Conservation (phyloP, 768 basidiomycete species). For the Botryobasidium botryosum region DNA sequence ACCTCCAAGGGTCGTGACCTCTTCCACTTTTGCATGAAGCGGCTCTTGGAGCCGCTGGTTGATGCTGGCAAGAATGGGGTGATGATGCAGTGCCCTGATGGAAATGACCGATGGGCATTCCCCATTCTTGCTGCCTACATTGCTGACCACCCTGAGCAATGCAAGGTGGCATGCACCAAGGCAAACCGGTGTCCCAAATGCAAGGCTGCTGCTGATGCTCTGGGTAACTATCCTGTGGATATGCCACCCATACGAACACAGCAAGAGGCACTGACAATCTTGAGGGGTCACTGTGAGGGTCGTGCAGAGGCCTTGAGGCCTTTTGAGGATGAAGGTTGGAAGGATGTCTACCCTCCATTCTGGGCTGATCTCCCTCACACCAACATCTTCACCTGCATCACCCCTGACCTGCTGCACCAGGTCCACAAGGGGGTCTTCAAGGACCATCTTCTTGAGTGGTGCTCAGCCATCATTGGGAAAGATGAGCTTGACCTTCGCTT, state of each 20-base stretch:
- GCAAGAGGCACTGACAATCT: constrained; percentile 20
- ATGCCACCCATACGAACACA: background rate
- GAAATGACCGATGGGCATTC: constrained; percentile 17
- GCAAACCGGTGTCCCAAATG: constrained; percentile 10
- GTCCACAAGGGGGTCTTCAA: too few relatives aligned
- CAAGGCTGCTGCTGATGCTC: background rate
- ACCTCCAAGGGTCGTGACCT: too few relatives aligned
- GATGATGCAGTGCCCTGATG: constrained; percentile 24
- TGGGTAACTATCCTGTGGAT: background rate
- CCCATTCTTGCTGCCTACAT: constrained; percentile 24
- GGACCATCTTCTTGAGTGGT: constrained; percentile 25
- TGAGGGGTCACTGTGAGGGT: too few relatives aligned
- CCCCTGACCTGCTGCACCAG: too few relatives aligned
- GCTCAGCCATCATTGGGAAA: constrained; percentile 4
- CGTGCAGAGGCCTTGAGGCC: constrained; percentile 18
- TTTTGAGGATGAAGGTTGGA: constrained; percentile 16
- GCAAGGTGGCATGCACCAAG: constrained; percentile 6
- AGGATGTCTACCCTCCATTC: constrained; percentile 14
- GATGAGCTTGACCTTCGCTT: constrained; percentile 13
- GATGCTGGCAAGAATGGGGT: constrained; percentile 18
- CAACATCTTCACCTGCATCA: too few relatives aligned
- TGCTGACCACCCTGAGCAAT: constrained; percentile 12
- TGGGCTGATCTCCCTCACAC: too few relatives aligned
- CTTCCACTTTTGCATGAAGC: constrained; percentile 24
- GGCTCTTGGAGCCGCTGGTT: constrained; percentile 20